Conservation (phyloP, 2,329 filamentous ascomycete genomes). For the Fusarium subtropicale region DNA sequence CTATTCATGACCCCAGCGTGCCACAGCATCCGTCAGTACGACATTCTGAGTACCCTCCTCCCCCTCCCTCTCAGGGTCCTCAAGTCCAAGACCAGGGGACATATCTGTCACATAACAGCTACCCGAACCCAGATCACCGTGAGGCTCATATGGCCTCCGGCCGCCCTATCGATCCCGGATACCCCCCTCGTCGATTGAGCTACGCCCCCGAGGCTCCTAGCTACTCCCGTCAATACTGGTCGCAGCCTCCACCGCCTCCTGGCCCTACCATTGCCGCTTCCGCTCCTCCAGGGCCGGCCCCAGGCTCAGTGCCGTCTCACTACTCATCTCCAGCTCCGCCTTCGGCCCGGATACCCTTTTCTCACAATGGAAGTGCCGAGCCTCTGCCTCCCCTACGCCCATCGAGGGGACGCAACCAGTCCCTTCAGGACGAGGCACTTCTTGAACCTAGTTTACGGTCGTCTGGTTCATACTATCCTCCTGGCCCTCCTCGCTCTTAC, state of each 20-base stretch:
- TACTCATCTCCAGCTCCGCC: slow-evolving; percentile 47
- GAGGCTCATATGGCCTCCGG: slow-evolving; percentile 47
- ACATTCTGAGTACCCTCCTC: slow-evolving; percentile 47
- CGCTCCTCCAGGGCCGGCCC: slow-evolving; percentile 29
- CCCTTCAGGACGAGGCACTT: slow-evolving; percentile 51
- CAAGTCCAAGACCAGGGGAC: slow-evolving; percentile 43
- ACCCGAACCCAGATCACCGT: slow-evolving; percentile 47
- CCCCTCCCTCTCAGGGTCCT: slow-evolving; percentile 41
- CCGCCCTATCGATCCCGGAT: slow-evolving; percentile 51
- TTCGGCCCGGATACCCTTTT: slow-evolving; percentile 52
- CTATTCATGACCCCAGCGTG: slow-evolving; percentile 44
- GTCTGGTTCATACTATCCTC: slow-evolving; percentile 50
- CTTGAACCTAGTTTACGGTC: slow-evolving; percentile 51
- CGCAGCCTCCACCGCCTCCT: slow-evolving; percentile 48
- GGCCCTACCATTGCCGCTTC: slow-evolving; percentile 37
- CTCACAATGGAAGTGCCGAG: slow-evolving; percentile 52
- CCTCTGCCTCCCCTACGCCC: slow-evolving; percentile 55
- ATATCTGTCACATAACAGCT: slow-evolving; percentile 48
- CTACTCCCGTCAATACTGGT: slow-evolving; percentile 52
- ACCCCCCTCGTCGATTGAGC: slow-evolving; percentile 49
- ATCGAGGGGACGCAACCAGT: slow-evolving; percentile 52
- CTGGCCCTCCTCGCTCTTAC: slow-evolving; percentile 48
- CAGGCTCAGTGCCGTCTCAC: slow-evolving; percentile 41
- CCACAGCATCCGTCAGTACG: slow-evolving; percentile 45
- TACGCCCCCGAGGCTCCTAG: slow-evolving; percentile 49